Evolutionary conservation across 163 green algal species (phyloP), one percentile per base, ranked within the genome.

Genomic region (Scenedesmus sp.): DNA sequence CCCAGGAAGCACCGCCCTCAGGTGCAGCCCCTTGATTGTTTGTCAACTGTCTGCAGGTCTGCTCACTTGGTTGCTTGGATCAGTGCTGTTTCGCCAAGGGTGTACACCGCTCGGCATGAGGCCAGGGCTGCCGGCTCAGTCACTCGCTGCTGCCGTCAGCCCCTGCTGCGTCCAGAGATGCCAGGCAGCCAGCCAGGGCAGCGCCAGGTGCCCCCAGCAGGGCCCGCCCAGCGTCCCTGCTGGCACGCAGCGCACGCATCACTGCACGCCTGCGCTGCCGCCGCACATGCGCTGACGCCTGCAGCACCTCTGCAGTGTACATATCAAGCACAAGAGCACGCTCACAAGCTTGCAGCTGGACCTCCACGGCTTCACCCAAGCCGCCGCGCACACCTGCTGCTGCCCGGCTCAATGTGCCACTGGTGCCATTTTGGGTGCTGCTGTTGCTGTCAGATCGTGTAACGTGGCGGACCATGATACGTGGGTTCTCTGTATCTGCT

Each of bases 261-360:
- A 85, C 7, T 51, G 85, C 85, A 6, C 85, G 76, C 33, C 85
- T 51, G 33, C 85, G 85, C 65, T 84, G 70, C 0, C 85, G 46
- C 3, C 85, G 51, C 40, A 90, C 53, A 5, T 24, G 12, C 35
- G 85, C 33, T 33, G 85, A 90, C 0, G 85, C 85, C 85, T 90
- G 85, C 70, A 90, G 72, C 44, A 85, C 33, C n/a, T 90, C 70
- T 51, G 59, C 44, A 7, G 85, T 59, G 46, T 90, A 59, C n/a
- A 84, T 43, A 30, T 86, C 16, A 22, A 56, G 26, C 78, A 84
- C 18, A 9, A 76, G 65, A 22, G 65, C 65, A 18, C 65, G 65
- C 65, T 76, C 65, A 24, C 9, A 1, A 0, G 65, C 37, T 30
- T 76, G 65, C 65, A 76, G 65, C 65, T 76, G 42, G 20, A 82